Evolutionary conservation across 2,329 filamentous ascomycete species (phyloP), one percentile per base, ranked within the genome.

Genomic region (Myriangium duriaei): DNA sequence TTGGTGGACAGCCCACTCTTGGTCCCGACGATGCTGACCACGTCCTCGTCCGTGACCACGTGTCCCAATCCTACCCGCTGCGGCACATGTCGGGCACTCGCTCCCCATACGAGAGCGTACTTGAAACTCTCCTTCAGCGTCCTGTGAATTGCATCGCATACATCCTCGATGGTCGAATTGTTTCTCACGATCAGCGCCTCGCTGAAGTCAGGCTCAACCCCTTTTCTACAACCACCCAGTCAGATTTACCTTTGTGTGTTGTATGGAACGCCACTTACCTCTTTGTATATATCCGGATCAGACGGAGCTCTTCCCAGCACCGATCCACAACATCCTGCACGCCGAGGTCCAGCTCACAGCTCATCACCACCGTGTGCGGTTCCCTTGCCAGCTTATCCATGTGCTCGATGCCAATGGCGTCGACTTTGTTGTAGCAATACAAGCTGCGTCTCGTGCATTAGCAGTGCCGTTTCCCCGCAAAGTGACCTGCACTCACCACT

Each of bases 361-460:
- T 85, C 91, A 98, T 98, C 55, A 98, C 88, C 16, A 81, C 85
- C 0, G 92, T 96, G 59, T 96, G 71, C 3, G 86, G 84, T 63
- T 98, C 92, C 43, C 86, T 79, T 4, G 92, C 91, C 14, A 98
- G 70, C 56, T 81, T 77, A 67, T 98, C 83, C 33, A 98, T 74
- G 62, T 92, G 93, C 57, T 95, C 86, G 47, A 98, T 74, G 30
- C 81, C 88, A 43, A 98, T 83, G 58, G 76, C 80, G 65, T 98
- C 91, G 64, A 98, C 93, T 66, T 98, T 98, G 79, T 98, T 98
- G 76, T 98, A 98, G 19, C 96, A 88, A 63, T 98, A 98, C 19
- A 98, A 71, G 55, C 84, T 69, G 19, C 11, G 6, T n/a, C n/a
- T n/a, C n/a, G n/a, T n/a, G n/a, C n/a, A n/a, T n/a, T n/a, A n/a